Evolutionary conservation across 164 flowering plant genomes (phyloP), one percentile per base, ranked within the genome.

Genomic region (Stephania yunnanensis): DNA sequence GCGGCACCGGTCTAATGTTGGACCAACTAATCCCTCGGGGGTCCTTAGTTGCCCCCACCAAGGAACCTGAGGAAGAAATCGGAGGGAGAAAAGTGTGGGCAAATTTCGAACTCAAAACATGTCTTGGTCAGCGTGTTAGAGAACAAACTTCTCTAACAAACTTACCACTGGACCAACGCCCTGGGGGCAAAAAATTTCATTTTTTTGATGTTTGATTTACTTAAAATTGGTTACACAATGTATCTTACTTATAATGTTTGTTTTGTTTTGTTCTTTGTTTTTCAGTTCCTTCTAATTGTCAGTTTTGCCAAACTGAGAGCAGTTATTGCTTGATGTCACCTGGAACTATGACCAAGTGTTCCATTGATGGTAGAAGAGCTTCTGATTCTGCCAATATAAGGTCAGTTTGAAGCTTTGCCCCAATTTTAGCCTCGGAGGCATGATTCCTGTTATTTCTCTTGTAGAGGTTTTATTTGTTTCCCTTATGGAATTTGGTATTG

Each of bases 281-380:
- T 1, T 58, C 81, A 83, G 80, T 80, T 20, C 22, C 70, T 68
- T 73, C 75, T 22, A 42, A 64, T 22, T 76, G 81, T 77, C 77
- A 71, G 61, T 67, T 55, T 71, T 80, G 80, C 73, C 77, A 77
- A 70, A 72, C 74, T 46, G 92, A 86, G 52, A 86, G 84, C n/a
- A 36, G 78, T 76, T 73, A 73, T 75, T 84, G 81, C 77, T 84
- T 86, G 2, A 76, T 84, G 25, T 77, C 86, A 45, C 70, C 77
- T 81, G 83, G 1, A 29, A 17, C 72, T 69, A 78, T 65, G 81
- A 63, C 71, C 19, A 84, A 67, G 75, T 50, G 79, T 76, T 71
- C 80, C 42, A 75, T 73, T 61, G 87, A 87, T 69, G 78, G 75
- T 70, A 82, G 78, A 61, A 78, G 79, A 71, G 78, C 71, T 45